phyloP scores from a whole-genome alignment of 2,329 filamentous ascomycete species.

The Aspergillus eucalypticola region DNA sequence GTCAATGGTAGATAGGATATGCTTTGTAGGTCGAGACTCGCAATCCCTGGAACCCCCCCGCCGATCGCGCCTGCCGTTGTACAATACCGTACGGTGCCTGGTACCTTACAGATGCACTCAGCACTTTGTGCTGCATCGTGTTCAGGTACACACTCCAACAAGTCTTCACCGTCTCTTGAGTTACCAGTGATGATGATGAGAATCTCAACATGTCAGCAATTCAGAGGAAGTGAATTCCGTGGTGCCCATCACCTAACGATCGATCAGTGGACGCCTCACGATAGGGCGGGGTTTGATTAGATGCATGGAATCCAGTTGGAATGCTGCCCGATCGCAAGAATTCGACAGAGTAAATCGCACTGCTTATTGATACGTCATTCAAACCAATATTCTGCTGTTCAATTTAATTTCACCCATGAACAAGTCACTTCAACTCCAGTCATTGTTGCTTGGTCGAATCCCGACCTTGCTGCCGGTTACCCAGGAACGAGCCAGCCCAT shows the following conservation, averaged over 20 bases:
- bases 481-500: background rate
- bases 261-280: background rate
- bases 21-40: conserved; percentile 14
- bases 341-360: background rate
- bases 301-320: conserved; percentile 3
- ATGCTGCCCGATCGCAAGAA: conserved; percentile 10
- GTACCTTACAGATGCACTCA: conserved; percentile 5
- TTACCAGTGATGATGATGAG: too few species aligned
- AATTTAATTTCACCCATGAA: background rate
- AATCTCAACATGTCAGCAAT: background rate
- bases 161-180: background rate
- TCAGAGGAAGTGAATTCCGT: background rate
- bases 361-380: conserved; percentile 9
- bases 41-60: conserved; percentile 10
- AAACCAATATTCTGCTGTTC: background rate
- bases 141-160: background rate
- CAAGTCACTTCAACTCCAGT: background rate
- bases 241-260: background rate
- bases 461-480: background rate
- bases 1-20: too few species aligned
- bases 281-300: conserved; percentile 6
- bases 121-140: background rate
- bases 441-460: background rate
- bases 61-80: conserved; percentile 11
- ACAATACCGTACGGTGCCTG: conserved; percentile 7